A percentile compares a stretch with the other conserved stretches of the same genome.
Conservation (phyloP, 208 protist genomes). For the Naegleria lovaniensis region DNA sequence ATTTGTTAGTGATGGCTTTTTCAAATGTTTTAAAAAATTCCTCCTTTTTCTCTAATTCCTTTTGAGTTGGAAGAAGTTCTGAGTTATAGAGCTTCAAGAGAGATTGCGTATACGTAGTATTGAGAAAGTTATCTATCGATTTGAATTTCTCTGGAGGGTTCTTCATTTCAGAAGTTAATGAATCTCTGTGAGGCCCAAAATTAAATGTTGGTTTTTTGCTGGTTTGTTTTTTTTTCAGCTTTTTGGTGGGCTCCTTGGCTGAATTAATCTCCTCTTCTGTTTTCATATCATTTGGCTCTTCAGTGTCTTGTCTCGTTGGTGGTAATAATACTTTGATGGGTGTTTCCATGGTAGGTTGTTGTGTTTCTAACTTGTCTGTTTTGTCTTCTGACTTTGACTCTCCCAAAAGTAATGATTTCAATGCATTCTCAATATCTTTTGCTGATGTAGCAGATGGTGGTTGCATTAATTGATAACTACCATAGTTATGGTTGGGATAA, state of each 20-base stretch:
- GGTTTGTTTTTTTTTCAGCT: neutral
- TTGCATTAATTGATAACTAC: neutral
- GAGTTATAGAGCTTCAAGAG: neutral
- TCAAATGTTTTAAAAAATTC: neutral
- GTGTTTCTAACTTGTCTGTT: no score
- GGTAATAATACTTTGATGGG: no score
- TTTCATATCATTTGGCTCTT: neutral
- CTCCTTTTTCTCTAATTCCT: conserved; percentile 14
- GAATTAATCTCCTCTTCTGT: neutral
- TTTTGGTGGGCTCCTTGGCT: neutral
- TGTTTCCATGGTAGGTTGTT: neutral
- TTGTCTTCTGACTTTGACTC: neutral
- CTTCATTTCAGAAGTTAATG: neutral
- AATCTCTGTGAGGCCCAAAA: neutral
- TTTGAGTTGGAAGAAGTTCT: neutral
- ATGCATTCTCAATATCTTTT: neutral
- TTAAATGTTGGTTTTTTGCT: neutral
- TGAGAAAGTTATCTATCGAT: neutral
- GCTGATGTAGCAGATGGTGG: neutral
- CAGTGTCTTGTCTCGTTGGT: neutral
- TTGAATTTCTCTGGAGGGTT: neutral
- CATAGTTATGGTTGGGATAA: neutral
- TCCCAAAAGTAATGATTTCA: neutral
- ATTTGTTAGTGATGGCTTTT: neutral
- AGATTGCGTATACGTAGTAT: neutral